Percentiles rank a stretch among this genome's conserved stretches.
Evolutionary conservation across 805 yeast genomes (phyloP).

Genomic region (Wickerhamomyces subpelliculosus): DNA sequence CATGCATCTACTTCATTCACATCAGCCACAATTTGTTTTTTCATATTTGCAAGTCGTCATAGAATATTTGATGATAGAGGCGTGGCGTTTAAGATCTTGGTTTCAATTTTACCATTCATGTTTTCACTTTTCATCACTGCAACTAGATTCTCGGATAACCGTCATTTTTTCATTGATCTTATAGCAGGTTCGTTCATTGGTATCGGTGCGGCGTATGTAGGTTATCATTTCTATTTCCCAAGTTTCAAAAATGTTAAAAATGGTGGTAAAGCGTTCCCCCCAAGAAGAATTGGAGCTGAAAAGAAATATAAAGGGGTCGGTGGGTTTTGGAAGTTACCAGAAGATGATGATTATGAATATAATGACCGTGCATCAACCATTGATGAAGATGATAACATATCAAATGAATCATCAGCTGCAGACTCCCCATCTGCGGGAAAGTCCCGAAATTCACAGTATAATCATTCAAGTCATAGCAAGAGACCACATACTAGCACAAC

Average conservation of each 20-base stretch:
- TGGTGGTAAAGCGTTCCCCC: conserved; percentile 36
- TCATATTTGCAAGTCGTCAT: conserved; percentile 28
- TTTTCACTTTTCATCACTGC: conserved; percentile 29
- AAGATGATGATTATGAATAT: conserved; percentile 19
- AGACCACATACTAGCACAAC: too few species aligned
- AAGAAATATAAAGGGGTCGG: conserved; percentile 20
- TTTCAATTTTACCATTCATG: conserved; percentile 28
- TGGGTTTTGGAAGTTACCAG: conserved; percentile 30
- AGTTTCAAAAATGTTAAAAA: conserved; percentile 21
- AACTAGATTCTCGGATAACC: conserved; percentile 41
- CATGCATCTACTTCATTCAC: conserved; percentile 47
- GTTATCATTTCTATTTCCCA: conserved; percentile 38
- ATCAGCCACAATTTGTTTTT: conserved; percentile 31
- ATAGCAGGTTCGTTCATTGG: conserved; percentile 35
- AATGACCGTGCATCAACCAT: conserved; percentile 6
- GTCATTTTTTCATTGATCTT: conserved; percentile 37
- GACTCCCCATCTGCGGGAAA: background rate
- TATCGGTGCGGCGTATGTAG: conserved; percentile 22
- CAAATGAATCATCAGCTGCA: background rate
- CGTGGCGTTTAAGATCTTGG: conserved; percentile 25
- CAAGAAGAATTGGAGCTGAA: conserved; percentile 30
- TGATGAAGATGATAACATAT: conserved; percentile 1
- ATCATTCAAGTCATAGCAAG: too few species aligned
- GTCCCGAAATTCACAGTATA: too few species aligned
- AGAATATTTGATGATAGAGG: conserved; percentile 31